phyloP scores from a whole-genome alignment of 2,329 filamentous ascomycete genomes.

The Aureobasidium sp. region DNA sequence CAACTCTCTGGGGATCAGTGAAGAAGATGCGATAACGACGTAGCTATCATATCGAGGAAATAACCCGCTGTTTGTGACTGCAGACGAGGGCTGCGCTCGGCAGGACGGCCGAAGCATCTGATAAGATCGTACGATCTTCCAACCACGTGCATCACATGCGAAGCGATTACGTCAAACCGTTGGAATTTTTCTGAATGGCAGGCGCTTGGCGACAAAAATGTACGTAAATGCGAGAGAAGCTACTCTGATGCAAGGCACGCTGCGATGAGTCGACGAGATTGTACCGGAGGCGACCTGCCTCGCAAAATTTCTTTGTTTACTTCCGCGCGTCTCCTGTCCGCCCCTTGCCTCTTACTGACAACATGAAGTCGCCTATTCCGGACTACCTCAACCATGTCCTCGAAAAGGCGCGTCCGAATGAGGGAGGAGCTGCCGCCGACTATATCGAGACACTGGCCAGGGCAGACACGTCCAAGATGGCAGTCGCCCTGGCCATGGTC shows the following conservation, averaged over 20 bases:
- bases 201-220: conserved; percentile 1
- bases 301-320: neutral
- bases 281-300: neutral
- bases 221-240: neutral
- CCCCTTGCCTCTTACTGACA: neutral
- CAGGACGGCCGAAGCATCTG: neutral
- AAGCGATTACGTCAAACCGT: neutral
- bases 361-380: conserved; percentile 23
- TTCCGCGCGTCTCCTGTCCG: neutral
- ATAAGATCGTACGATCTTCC: neutral
- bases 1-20: neutral
- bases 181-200: neutral
- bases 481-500: conserved; percentile 35
- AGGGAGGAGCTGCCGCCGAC: conserved; percentile 28
- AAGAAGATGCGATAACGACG: neutral
- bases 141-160: neutral
- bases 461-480: conserved; percentile 35
- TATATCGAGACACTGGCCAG: conserved; percentile 36
- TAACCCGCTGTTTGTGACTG: neutral
- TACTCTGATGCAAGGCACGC: neutral
- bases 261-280: neutral
- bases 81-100: neutral
- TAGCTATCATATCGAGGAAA: neutral
- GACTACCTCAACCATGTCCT: conserved; percentile 22
- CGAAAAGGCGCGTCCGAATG: conserved; percentile 20